Percentiles rank a stretch among this genome's conserved stretches.
Conservation (phyloP, 805 yeast genomes). For the Grigorovia yakushimaensis region DNA sequence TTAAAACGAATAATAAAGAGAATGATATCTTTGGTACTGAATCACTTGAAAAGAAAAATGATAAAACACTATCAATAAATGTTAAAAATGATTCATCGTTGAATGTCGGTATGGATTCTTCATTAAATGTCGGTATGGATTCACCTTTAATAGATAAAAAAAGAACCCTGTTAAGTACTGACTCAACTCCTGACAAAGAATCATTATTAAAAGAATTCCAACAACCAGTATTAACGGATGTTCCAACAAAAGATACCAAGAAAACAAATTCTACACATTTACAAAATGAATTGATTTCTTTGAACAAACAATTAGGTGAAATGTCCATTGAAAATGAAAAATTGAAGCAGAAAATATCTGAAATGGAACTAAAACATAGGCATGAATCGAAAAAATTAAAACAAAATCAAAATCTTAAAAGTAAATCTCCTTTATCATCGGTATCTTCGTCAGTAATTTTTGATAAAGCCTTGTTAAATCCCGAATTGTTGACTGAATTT, state of each 20-base stretch:
- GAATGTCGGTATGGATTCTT: not conserved
- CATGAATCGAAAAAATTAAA: not conserved
- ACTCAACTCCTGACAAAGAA: not conserved
- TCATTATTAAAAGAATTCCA: too few relatives aligned
- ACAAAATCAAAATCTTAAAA: too few relatives aligned
- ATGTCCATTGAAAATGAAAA: slow-evolving; percentile 27
- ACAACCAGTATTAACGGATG: not conserved
- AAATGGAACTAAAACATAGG: slow-evolving; percentile 34
- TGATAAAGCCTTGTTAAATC: not conserved
- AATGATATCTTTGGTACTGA: too few relatives aligned
- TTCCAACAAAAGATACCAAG: not conserved
- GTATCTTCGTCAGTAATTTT: not conserved
- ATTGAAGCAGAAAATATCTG: slow-evolving; percentile 31
- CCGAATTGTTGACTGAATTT: slow-evolving; percentile 6
- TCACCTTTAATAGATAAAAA: not conserved
- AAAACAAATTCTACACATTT: slow-evolving; percentile 2
- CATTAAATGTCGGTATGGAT: not conserved
- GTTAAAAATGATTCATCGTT: not conserved
- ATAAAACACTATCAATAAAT: not conserved
- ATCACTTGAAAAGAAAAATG: not conserved
- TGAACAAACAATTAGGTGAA: slow-evolving; percentile 19
- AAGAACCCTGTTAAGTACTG: not conserved
- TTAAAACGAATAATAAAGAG: not conserved
- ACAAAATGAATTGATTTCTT: slow-evolving; percentile 18
- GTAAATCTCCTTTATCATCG: not conserved